Base-by-base conservation (phyloP, 2,329 filamentous ascomycete species). In the Stagonosporopsis rhizophila region DNA sequence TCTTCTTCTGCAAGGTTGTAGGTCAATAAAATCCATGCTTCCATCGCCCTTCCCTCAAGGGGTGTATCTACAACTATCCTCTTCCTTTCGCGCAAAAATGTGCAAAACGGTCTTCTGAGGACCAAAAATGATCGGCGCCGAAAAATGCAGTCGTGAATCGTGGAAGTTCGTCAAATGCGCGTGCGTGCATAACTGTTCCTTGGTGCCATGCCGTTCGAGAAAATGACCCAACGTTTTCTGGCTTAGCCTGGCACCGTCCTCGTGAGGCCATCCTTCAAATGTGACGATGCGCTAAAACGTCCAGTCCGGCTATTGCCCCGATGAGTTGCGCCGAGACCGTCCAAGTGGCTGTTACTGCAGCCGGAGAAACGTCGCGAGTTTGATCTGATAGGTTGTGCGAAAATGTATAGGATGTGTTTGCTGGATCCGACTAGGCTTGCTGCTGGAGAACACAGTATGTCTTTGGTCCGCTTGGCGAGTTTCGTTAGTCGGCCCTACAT, bases 121-220 rank as follows among this genome's bases (percentile, higher is more conserved):
- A 52, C 47, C 37, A 27, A 38, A 38, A 52, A 52, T 20, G 44
- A 58, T 40, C 44, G 39, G 54, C 49, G 54, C 54, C 49, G 42
- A 41, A 52, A 27, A 35, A 58, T 58, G 54, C 54, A 58, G 44
- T 58, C 54, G 49, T 58, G 49, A 58, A 49, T 58, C 54, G 54
- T 58, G 17, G 49, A 52, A 52, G 44, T 58, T 52, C 54, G 54
- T 58, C 54, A 49, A 41, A 52, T 52, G 54, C 49, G 44, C 48
- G 39, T 44, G 54, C 49, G 47, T 52, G 54, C 54, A 58, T 52
- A 37, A 51, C 28, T 42, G 47, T 47, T 28, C 45, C 52, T 50
- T 44, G 44, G 48, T 52, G 48, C 44, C 37, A 39, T 52, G 54
- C 27, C 23, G 48, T 23, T 39, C n/a, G 30, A 35, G n/a, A 56